Conservation (phyloP, 23 red algal genomes). For the Cyanidioschyzon merolae region DNA sequence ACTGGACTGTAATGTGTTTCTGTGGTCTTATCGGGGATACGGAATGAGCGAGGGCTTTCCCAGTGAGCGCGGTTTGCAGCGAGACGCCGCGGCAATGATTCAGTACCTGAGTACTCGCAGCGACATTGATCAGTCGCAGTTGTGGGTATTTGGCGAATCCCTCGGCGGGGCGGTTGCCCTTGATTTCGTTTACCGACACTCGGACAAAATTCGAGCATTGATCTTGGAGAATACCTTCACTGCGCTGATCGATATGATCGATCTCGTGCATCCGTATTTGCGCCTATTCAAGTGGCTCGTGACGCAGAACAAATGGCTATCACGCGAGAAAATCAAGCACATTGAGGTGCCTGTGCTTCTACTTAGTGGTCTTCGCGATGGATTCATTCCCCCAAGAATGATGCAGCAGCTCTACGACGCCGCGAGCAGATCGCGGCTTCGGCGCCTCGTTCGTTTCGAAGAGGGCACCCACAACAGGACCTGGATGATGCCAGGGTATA, state of each 20-base stretch:
- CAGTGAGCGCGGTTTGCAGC: constrained; percentile 61
- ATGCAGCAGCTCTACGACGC: constrained; percentile 71
- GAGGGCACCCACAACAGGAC: constrained; percentile 84
- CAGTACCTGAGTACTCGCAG: constrained; percentile 54
- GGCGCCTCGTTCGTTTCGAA: constrained; percentile 66
- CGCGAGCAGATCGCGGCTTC: constrained; percentile 26
- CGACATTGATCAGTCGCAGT: constrained; percentile 41
- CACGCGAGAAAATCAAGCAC: constrained; percentile 42
- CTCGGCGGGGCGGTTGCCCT: constrained; percentile 87
- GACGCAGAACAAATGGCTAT: constrained; percentile 63
- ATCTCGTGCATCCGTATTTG: constrained; percentile 55
- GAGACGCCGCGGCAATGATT: constrained; percentile 64
- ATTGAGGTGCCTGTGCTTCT: constrained; percentile 64
- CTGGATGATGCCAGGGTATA: constrained; percentile 38
- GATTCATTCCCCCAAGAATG: constrained; percentile 83
- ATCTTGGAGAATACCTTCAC: constrained; percentile 97
- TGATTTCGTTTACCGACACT: constrained; percentile 50
- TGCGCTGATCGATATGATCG: constrained; percentile 85
- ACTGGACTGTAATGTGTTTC: constrained; percentile 61
- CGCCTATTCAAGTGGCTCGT: constrained; percentile 48
- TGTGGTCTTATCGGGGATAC: constrained; percentile 76
- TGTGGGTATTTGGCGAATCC: constrained; percentile 88
- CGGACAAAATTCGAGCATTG: constrained; percentile 55
- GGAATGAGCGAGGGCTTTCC: constrained; percentile 55
- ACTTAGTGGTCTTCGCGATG: constrained; percentile 70